Evolutionary conservation across 371 early-diverging fungal genomes (phyloP).

Genomic region (Mucor sp.): DNA sequence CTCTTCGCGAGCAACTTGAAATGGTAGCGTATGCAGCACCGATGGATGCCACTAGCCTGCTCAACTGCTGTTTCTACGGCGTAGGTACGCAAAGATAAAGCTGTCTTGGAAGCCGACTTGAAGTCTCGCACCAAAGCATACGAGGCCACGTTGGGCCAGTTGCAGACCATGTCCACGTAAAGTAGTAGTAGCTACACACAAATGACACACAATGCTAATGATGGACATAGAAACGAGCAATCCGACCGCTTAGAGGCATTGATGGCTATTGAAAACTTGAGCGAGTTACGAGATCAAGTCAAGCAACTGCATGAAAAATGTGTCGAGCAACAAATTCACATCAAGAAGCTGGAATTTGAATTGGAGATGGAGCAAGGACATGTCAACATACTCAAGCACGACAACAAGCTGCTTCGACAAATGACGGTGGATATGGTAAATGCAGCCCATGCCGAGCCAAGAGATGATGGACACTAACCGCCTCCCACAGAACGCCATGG

Average conservation of each 20-base stretch:
- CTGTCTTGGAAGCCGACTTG: constrained; percentile 45
- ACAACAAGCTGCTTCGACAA: constrained; percentile 63
- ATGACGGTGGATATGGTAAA: constrained; percentile 69
- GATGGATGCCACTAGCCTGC: too few species aligned
- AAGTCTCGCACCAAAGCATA: constrained; percentile 45
- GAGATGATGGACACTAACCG: too few species aligned
- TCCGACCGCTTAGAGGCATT: constrained; percentile 28
- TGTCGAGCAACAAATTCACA: constrained; percentile 42
- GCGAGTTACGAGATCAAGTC: constrained; percentile 37
- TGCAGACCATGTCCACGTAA: constrained; percentile 35
- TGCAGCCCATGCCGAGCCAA: too few species aligned
- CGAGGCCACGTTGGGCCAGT: constrained; percentile 34
- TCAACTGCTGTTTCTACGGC: not conserved
- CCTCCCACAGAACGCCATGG: constrained; percentile 51
- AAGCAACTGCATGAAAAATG: constrained; percentile 45
- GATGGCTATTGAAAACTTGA: constrained; percentile 34
- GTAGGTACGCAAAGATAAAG: constrained; percentile 52
- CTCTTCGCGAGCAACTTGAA: constrained; percentile 49
- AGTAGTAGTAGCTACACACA: not conserved
- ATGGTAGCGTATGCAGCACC: constrained; percentile 21
- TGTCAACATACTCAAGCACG: constrained; percentile 68
- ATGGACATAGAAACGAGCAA: constrained; percentile 2
- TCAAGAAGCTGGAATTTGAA: constrained; percentile 67
- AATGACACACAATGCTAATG: not conserved
- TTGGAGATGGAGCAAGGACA: constrained; percentile 74